Base-by-base conservation (phyloP, 1,139 yeast genomes). In the Pichia cactophila region DNA sequence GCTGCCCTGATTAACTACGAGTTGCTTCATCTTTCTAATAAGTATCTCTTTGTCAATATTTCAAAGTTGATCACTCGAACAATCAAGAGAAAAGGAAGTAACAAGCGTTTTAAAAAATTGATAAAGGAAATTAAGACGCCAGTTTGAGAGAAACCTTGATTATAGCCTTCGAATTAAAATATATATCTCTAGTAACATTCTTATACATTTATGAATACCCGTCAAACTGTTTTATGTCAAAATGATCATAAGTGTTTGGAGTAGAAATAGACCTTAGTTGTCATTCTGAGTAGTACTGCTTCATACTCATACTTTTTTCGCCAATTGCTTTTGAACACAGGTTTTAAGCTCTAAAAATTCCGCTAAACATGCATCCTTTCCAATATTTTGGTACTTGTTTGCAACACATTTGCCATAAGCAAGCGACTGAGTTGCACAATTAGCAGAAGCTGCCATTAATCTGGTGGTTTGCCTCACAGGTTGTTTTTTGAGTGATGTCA, bases 351-450 rank as follows among this genome's bases (percentile, higher is more conserved):
- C 63, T 41, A 65, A 59, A 57, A 84, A 84, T 64, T 85, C 87
- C 42, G 69, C 64, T 44, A 68, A 72, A 61, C 89, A 83, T 33
- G 75, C 71, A 52, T 77, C 83, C 53, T 78, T 76, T 33, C 73
- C 59, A 45, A 83, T 74, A 40, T 77, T 73, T 53, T 77, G 74
- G 62, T 83, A 81, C 50, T 75, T 72, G 43, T 69, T 67, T 41
- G 83, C 64, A 16, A 84, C 70, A 60, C 92, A 84, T 54, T 78
- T 73, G 7, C 88, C 90, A 59, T 84, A 84, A 4, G 55, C 57
- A 6, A 53, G 45, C 2, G 67, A 62, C n/a, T 57, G 61, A 26
- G 52, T 52, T 0, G 64, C 44, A 45, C 68, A 64, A 42, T 58
- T 56, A 6, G 54, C 44, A 4, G 63, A 54, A 7, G 65, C 62